Percentiles rank a stretch among this genome's conserved stretches.
These are phyloP conservation scores for Noccaea caerulescens DNA, from an alignment of 345 rosid genomes.

Conservation along the genomic window DNA sequence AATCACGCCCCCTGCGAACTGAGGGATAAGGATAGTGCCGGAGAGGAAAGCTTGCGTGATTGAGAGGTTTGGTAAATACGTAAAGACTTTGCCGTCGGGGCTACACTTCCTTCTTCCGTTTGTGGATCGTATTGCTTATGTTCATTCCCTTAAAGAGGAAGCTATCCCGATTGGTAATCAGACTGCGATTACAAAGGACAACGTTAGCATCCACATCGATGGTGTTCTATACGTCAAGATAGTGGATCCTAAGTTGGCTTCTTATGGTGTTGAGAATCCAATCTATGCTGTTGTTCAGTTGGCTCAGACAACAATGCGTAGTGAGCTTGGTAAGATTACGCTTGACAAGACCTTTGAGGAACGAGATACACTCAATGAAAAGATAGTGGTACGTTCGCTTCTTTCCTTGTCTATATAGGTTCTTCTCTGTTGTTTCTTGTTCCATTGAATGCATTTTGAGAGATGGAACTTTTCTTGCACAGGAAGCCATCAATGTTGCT, in stretches of 20 bases:
- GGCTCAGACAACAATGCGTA: constrained; percentile 97
- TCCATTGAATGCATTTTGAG: too few species aligned
- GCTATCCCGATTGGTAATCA: constrained; percentile 91
- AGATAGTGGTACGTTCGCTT: constrained; percentile 77
- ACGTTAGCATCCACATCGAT: constrained; percentile 89
- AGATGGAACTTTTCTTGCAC: constrained; percentile 25
- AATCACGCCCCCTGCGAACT: constrained; percentile 72
- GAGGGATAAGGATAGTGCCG: constrained; percentile 92
- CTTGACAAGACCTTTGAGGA: constrained; percentile 98
- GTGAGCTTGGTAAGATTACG: constrained; percentile 94
- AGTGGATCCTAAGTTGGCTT: constrained; percentile 83
- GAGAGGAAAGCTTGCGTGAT: constrained; percentile 86
- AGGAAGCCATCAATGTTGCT: constrained; percentile 93
- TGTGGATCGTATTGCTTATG: constrained; percentile 91
- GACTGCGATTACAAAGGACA: constrained; percentile 90
- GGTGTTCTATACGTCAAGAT: constrained; percentile 96
- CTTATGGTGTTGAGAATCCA: constrained; percentile 95
- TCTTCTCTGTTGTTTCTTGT: background rate
- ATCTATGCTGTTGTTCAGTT: constrained; percentile 88
- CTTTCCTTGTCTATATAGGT: background rate
- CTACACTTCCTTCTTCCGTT: constrained; percentile 84
- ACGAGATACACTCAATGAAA: constrained; percentile 85
- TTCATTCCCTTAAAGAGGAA: constrained; percentile 96
- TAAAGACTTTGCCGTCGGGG: constrained; percentile 78
- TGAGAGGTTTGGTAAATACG: constrained; percentile 86